phyloP scores from a whole-genome alignment of 176 grass and related monocot genomes.

The Oryza meridionalis region DNA sequence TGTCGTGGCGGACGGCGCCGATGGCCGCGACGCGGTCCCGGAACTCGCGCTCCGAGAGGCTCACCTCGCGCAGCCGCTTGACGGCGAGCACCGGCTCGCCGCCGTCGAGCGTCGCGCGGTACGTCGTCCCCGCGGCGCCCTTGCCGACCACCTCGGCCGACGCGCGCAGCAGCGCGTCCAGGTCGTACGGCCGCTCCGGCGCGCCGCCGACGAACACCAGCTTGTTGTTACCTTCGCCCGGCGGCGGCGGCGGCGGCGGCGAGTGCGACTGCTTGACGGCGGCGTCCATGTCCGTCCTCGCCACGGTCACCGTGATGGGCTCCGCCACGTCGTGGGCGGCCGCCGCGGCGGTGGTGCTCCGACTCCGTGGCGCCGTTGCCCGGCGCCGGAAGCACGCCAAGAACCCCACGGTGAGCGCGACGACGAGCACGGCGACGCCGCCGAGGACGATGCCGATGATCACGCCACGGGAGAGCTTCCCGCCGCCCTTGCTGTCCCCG shows the following conservation, averaged over 20 bases:
- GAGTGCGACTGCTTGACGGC: constrained; percentile 23
- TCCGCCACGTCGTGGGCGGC: constrained; percentile 28
- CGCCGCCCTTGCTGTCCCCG: neutral
- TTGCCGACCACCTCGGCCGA: constrained; percentile 85
- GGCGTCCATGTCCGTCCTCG: constrained; percentile 7
- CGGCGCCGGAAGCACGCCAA: constrained; percentile 16
- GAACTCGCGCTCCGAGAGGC: constrained; percentile 68
- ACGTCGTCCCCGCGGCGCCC: constrained; percentile 66
- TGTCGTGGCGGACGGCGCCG: constrained; percentile 49
- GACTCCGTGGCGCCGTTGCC: neutral
- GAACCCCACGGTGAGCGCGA: constrained; percentile 49
- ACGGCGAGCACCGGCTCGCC: constrained; percentile 58
- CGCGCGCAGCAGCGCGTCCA: constrained; percentile 77
- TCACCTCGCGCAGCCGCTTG: constrained; percentile 71
- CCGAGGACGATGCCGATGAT: constrained; percentile 64
- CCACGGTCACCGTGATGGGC: constrained; percentile 31
- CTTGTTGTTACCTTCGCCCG: constrained; percentile 55
- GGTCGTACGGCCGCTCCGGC: constrained; percentile 66
- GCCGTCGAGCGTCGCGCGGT: constrained; percentile 80
- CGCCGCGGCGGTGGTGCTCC: neutral
- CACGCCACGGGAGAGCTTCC: constrained; percentile 51
- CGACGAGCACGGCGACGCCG: constrained; percentile 28
- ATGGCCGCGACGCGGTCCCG: constrained; percentile 45
- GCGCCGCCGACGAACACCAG: constrained; percentile 68
- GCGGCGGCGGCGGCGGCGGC: neutral